phyloP scores from a whole-genome alignment of 345 rosid species.

The Theobroma cacao region DNA sequence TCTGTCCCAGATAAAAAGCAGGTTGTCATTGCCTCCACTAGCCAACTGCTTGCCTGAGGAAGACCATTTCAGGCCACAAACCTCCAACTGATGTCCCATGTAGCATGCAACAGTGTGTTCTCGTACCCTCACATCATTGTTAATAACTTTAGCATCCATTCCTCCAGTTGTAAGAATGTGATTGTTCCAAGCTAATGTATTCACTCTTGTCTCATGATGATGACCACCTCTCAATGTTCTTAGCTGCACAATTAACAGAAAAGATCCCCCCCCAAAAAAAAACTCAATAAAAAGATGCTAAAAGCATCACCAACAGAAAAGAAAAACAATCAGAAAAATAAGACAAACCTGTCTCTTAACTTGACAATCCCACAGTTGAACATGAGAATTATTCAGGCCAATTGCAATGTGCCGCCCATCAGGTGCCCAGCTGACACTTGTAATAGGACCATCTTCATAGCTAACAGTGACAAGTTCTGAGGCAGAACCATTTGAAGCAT shows the following conservation, averaged over 20 bases:
- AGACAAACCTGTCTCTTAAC: background rate
- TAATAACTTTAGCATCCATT: background rate
- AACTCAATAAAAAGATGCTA: background rate
- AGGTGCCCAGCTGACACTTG: background rate
- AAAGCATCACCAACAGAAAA: background rate
- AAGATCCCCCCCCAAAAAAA: background rate
- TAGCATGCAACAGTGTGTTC: background rate
- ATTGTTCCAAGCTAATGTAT: constrained; percentile 20
- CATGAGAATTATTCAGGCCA: background rate
- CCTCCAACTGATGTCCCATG: background rate
- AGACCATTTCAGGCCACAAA: constrained; percentile 2
- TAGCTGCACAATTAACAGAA: background rate
- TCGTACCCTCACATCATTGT: constrained; percentile 12
- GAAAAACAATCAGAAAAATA: background rate
- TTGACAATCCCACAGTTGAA: background rate
- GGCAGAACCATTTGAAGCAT: constrained; percentile 18
- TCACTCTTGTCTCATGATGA: background rate
- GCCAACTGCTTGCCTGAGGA: background rate
- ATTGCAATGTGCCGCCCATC: background rate
- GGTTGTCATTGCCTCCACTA: background rate
- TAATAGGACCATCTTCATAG: background rate
- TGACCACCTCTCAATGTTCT: constrained; percentile 10
- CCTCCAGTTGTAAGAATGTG: constrained; percentile 21
- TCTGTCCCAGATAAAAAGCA: constrained; percentile 1
- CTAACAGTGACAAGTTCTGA: background rate